Percentiles rank a stretch among this genome's conserved stretches.
phyloP scores from a whole-genome alignment of 169 alveolate genomes.

The Cryptosporidium ubiquitum region DNA sequence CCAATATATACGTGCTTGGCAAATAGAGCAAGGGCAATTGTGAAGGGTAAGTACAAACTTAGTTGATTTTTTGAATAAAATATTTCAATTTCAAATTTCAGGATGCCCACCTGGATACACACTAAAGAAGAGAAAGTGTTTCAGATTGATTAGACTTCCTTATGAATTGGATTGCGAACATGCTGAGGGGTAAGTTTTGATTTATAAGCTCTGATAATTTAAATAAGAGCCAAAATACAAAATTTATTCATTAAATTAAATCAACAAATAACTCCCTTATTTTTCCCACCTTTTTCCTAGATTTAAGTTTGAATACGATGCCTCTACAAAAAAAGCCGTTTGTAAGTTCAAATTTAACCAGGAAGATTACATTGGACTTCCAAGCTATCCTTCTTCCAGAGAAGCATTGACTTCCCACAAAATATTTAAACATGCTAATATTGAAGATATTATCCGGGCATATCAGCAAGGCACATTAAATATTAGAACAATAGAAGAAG shows the following conservation, averaged over 20 bases:
- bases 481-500: slow-evolving; percentile 25
- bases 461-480: slow-evolving; percentile 66
- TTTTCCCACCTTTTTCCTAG: neutral
- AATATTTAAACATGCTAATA: slow-evolving; percentile 58
- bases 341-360: slow-evolving; percentile 45
- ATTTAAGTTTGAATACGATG: slow-evolving; percentile 56
- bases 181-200: slow-evolving; percentile 57
- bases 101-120: slow-evolving; percentile 69
- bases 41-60: slow-evolving; percentile 29
- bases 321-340: slow-evolving; percentile 39
- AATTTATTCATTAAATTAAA: no score
- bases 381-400: slow-evolving; percentile 70
- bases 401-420: slow-evolving; percentile 65
- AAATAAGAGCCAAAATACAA: no score
- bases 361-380: slow-evolving; percentile 59
- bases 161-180: slow-evolving; percentile 72
- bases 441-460: slow-evolving; percentile 63
- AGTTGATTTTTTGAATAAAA: neutral
- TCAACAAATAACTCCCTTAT: neutral
- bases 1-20: slow-evolving; percentile 68
- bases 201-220: neutral
- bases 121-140: slow-evolving; percentile 50
- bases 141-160: slow-evolving; percentile 48
- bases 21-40: slow-evolving; percentile 61
- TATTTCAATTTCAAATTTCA: neutral